A percentile compares a stretch with the other conserved stretches of the same genome.
phyloP scores from a whole-genome alignment of 257 asterid species.

The Solanum rostratum region DNA sequence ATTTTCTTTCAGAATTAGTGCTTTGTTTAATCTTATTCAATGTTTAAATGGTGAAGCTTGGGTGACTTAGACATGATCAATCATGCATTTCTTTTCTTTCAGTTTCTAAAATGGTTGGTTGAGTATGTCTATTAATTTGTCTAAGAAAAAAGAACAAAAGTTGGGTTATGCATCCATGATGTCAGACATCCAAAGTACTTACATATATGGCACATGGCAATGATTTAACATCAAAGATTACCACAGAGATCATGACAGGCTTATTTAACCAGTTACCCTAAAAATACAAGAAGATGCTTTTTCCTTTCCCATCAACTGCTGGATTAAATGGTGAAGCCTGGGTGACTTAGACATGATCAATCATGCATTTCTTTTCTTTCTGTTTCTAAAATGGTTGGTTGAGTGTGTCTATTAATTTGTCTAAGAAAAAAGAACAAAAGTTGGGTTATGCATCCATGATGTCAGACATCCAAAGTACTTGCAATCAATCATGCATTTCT shows the following conservation, averaged over 20 bases:
- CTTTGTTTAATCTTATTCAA: not conserved
- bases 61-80: not conserved
- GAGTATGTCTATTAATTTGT: too few species aligned
- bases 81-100: not conserved
- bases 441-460: not conserved
- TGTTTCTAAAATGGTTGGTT: not conserved
- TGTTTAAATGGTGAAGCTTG: not conserved
- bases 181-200: not conserved
- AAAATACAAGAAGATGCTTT: too few species aligned
- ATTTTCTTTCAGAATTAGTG: not conserved
- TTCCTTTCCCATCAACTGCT: not conserved
- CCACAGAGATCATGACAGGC: not conserved
- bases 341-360: not conserved
- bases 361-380: not conserved
- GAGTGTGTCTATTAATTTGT: too few species aligned
- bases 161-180: not conserved
- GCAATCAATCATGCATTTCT: too few species aligned
- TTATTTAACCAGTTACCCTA: too few species aligned
- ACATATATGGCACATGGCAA: too few species aligned
- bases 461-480: not conserved
- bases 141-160: too few species aligned
- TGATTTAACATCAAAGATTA: too few species aligned
- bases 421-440: too few species aligned
- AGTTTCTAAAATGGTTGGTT: not conserved
- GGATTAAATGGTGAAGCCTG: too few species aligned